Conservation (phyloP, 2,329 filamentous ascomycete species). For the Chaetomiaceae sp. region DNA sequence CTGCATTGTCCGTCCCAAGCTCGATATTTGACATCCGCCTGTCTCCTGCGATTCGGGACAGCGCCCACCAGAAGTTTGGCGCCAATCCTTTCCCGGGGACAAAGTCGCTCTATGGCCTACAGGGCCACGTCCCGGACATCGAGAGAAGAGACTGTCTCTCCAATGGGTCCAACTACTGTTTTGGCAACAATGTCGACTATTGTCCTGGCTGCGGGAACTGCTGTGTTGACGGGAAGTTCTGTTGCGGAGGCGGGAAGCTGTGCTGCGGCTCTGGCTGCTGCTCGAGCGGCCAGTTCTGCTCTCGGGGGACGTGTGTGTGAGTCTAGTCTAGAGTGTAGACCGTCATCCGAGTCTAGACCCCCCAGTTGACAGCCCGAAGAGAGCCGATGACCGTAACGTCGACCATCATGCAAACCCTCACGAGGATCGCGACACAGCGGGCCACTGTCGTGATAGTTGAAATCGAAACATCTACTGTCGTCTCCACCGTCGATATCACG, state of each 20-base stretch:
- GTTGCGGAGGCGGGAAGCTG: constrained; percentile 26
- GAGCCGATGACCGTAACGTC: constrained; percentile 19
- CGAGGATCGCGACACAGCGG: constrained; percentile 19
- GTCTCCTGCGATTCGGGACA: neutral
- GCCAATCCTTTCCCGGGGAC: constrained; percentile 18
- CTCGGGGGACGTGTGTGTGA: constrained; percentile 26
- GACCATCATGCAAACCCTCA: constrained; percentile 18
- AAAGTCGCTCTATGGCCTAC: constrained; percentile 21
- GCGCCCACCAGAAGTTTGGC: constrained; percentile 10
- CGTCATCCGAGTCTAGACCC: neutral
- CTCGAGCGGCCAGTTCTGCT: constrained; percentile 29
- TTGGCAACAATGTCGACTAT: constrained; percentile 27
- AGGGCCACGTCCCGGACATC: constrained; percentile 16
- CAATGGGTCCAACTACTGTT: constrained; percentile 34
- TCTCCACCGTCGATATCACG: constrained; percentile 21
- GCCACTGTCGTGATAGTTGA: constrained; percentile 23
- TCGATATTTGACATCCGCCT: neutral
- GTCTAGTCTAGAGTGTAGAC: constrained; percentile 14
- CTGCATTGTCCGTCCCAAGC: neutral
- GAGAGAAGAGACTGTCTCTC: constrained; percentile 28
- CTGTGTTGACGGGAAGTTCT: constrained; percentile 26
- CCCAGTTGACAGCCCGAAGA: constrained; percentile 14
- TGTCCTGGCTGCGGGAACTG: constrained; percentile 30
- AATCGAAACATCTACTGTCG: constrained; percentile 21
- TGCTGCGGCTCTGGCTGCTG: constrained; percentile 33